Percentiles rank a stretch among this genome's conserved stretches.
phyloP scores from a whole-genome alignment of 2,329 filamentous ascomycete genomes.

The Sporothrix dimorphospora region DNA sequence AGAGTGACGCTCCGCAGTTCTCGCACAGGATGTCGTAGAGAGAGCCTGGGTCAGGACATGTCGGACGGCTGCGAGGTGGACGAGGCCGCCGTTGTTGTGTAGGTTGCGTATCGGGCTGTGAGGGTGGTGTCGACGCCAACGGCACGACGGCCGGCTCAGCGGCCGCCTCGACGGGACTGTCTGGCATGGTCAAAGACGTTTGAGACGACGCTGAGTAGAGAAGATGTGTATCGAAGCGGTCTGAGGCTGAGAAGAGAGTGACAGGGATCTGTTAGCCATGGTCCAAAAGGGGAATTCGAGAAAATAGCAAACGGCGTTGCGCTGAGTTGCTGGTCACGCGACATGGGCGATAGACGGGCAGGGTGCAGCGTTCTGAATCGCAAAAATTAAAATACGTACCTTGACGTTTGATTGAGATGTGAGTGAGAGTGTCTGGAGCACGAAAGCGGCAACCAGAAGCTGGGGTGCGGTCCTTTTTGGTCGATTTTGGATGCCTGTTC shows the following conservation, averaged over 20 bases:
- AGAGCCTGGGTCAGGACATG: conserved; percentile 51
- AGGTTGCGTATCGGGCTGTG: background rate
- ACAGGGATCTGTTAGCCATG: conserved; percentile 7
- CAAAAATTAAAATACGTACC: background rate
- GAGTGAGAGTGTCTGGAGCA: background rate
- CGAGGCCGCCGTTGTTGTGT: background rate
- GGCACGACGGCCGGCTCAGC: background rate
- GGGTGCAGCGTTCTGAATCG: background rate
- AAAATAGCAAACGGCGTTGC: background rate
- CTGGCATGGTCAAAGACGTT: background rate
- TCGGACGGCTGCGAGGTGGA: background rate
- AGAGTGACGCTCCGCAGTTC: conserved; percentile 53
- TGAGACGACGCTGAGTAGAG: background rate
- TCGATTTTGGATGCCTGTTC: conserved; percentile 10
- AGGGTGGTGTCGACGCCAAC: background rate
- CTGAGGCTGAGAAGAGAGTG: background rate
- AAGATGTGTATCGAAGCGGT: background rate
- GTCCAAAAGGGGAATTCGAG: background rate
- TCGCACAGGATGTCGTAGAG: conserved; percentile 57
- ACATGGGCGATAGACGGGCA: background rate
- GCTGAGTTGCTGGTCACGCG: background rate
- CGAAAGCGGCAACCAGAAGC: background rate
- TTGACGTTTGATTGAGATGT: background rate
- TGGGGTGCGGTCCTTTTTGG: background rate
- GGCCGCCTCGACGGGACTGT: background rate